Base-by-base conservation (phyloP, 2,329 filamentous ascomycete genomes). In the Ceratocystis variospora region DNA sequence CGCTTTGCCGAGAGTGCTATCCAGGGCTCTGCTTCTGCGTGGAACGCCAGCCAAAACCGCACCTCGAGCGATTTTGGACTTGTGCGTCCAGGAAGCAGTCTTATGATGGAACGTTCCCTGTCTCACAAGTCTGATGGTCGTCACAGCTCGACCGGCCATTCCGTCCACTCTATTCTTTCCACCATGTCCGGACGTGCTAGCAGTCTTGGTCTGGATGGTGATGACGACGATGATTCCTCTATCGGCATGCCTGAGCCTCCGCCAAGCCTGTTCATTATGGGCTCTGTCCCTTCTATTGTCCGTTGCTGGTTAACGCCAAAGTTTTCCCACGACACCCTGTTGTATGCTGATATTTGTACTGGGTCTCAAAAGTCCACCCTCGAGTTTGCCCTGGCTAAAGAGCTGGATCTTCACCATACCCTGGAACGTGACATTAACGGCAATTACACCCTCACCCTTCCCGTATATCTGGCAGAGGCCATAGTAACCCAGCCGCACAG, bases 111-210 rank as follows among this genome's bases (percentile, higher is more conserved):
- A 76, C 86, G 94, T 17, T 89, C 91, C 0, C 82, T 90, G 17
- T 99, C 94, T 10, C 91, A 97, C 79, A 96, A 96, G 73, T 97
- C 94, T 0, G 93, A 99, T 73, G 94, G 94, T 45, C 83, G 93
- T 69, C 90, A 96, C 73, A 97, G 93, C 75, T 97, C 92, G 7
- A 86, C 90, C n/a, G 90, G 90, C 3, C 88, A 93, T 71, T 94
- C 87, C 6, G 83, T 87, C 19, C 85, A 88, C 69, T 81, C 79
- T 5, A 78, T 83, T 55, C 81, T 84, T 69, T 83, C 84, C 0
- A 78, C 80, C 69, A 81, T 83, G 69, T 80, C 82, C 0, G 89
- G 88, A 33, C 85, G 91, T 59, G 90, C 89, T 64, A 96, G 92
- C 75, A 96, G 92, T 75, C 80, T 97, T 68, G 91, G 90, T 2